Evolutionary conservation across 2,329 filamentous ascomycete species (phyloP).

Genomic region (Fusarium siculi): DNA sequence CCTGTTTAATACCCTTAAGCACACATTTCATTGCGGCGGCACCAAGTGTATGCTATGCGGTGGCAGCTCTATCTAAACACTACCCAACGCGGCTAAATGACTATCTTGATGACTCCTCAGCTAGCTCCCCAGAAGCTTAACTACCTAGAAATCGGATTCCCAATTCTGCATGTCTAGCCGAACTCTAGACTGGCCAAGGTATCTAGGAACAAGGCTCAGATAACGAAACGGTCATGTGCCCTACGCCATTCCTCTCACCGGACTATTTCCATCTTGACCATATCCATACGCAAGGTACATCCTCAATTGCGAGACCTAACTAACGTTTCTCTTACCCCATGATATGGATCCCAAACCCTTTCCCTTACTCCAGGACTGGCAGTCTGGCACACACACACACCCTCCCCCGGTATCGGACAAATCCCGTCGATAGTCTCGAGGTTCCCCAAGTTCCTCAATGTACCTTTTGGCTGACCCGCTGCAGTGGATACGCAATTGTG

Average conservation of each 20-base stretch:
- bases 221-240: constrained; percentile 7
- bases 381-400: neutral
- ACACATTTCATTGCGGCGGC: neutral
- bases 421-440: neutral
- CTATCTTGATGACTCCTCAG: neutral
- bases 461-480: constrained; percentile 23
- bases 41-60: neutral
- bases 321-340: constrained; percentile 24
- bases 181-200: neutral
- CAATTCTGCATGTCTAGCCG: neutral
- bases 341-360: constrained; percentile 7
- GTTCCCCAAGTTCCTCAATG: constrained; percentile 20
- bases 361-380: neutral
- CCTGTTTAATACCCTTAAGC: neutral
- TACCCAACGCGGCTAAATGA: neutral
- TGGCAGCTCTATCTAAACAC: neutral
- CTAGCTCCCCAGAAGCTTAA: too few relatives aligned
- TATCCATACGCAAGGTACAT: constrained; percentile 5
- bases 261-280: neutral
- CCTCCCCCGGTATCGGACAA: constrained; percentile 36
- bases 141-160: neutral
- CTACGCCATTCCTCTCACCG: neutral
- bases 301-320: constrained; percentile 18
- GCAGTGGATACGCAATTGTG: constrained; percentile 37
- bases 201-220: neutral